Base-by-base conservation (phyloP, 2,329 filamentous ascomycete genomes). In the Geoglossum cookeanum region DNA sequence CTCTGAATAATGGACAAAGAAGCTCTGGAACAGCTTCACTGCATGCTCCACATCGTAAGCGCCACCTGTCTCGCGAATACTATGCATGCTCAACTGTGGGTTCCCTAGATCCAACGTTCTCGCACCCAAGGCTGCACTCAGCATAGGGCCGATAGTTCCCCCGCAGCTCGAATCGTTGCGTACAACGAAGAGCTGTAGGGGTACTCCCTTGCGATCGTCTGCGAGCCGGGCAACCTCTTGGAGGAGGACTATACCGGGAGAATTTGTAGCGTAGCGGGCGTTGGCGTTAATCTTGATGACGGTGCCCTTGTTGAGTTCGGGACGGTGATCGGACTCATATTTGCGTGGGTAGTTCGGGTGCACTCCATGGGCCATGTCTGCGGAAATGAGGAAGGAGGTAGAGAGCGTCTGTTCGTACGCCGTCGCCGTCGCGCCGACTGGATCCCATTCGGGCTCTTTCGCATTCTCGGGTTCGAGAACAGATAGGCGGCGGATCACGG, bases 281-380 rank as follows among this genome's bases (percentile, higher is more conserved):
- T 97, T 98, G 61, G 92, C 92, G 68, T 98, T 98, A 75, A 98
- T 79, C 74, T 98, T 98, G 75, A 98, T 89, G 51, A 97, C 91
- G 3, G 87, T 87, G 55, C 92, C 92, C 69, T 88, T 87, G 77
- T 98, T 98, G 79, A 98, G 94, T 70, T 90, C 84, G 4, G 92
- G 92, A 62, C 87, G 81, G 72, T 98, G 92, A 64, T 87, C 85
- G 39, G 81, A 71, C 73, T 98, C 92, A 71, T 97, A 95, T 71
- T 97, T 97, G 63, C 74, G 81, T 3, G 83, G 78, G 69, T 96
- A 98, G 74, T 98, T 98, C 58, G 92, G 92, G 70, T 98, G 88
- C 13, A 98, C 83, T 4, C 85, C 85, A 73, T 98, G 92, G 1
- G 92, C 90, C 92, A 98, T 97, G 68, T 98, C 92, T 56, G 92